A percentile compares a stretch with the other conserved stretches of the same genome.
These are phyloP conservation scores for Ettlia oleoabundans DNA, from an alignment of 139 green algal species.

Conservation along the genomic window DNA sequence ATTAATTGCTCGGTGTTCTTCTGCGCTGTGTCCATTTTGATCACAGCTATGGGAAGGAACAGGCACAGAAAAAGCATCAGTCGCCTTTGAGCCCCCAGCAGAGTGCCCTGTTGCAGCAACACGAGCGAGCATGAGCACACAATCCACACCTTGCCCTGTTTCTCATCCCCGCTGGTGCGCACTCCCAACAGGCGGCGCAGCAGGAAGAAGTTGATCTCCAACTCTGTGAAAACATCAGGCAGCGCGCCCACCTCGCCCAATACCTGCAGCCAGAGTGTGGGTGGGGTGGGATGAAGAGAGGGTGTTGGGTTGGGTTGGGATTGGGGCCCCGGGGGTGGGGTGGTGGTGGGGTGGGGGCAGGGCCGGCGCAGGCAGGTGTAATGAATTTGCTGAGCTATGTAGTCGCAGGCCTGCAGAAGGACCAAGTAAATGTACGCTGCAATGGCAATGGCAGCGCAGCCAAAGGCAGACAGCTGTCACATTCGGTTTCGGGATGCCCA, in stretches of 20 bases:
- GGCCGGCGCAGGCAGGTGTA: too few species aligned
- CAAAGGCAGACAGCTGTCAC: too few species aligned
- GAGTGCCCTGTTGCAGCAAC: not conserved
- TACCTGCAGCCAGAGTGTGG: too few species aligned
- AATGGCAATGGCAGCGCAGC: too few species aligned
- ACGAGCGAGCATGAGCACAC: not conserved
- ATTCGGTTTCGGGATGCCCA: too few species aligned
- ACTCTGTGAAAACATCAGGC: slow-evolving; percentile 96
- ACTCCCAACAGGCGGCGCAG: slow-evolving; percentile 96
- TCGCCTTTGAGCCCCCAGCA: not conserved
- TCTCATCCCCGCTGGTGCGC: slow-evolving; percentile 68
- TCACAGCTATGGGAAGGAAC: not conserved
- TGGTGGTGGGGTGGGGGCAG: not conserved
- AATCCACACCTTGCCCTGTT: slow-evolving; percentile 37
- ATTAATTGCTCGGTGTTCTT: too few species aligned
- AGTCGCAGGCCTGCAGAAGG: too few species aligned
- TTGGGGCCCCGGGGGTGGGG: not conserved
- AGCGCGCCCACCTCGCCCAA: slow-evolving; percentile 94
- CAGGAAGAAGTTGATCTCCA: slow-evolving; percentile 99
- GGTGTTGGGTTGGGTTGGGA: not conserved
- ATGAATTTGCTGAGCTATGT: too few species aligned
- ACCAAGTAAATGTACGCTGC: too few species aligned
- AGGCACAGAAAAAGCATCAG: not conserved
- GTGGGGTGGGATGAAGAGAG: not conserved
- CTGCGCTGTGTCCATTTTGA: too few species aligned